Evolutionary conservation across 768 basidiomycete species (phyloP).

Genomic region (Astraeus odoratus): DNA sequence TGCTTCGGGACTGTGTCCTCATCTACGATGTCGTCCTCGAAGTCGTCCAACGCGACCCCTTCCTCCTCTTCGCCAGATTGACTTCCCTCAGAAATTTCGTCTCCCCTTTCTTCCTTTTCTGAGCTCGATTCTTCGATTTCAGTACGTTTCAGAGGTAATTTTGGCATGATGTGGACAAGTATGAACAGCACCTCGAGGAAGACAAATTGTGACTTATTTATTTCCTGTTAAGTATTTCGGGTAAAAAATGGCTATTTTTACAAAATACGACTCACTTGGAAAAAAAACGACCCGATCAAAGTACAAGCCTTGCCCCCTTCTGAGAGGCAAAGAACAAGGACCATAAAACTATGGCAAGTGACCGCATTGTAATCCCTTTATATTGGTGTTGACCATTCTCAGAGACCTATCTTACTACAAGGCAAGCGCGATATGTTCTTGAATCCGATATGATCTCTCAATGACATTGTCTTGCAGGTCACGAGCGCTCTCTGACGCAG

Average conservation of each 20-base stretch:
- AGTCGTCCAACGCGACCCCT: constrained; percentile 59
- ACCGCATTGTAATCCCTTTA: neutral
- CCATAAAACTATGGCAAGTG: constrained; percentile 1
- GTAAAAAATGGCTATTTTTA: too few species aligned
- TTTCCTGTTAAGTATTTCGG: too few species aligned
- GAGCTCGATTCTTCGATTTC: constrained; percentile 10
- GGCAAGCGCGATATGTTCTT: constrained; percentile 31
- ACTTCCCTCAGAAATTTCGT: constrained; percentile 18
- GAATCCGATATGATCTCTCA: constrained; percentile 1
- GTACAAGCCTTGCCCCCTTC: too few species aligned
- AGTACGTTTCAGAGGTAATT: constrained; percentile 6
- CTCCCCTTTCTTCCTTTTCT: neutral
- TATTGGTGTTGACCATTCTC: constrained; percentile 1
- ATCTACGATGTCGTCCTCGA: constrained; percentile 55
- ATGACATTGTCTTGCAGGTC: constrained; percentile 47
- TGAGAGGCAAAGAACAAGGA: too few species aligned
- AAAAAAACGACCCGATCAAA: too few species aligned
- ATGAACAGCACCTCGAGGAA: too few species aligned
- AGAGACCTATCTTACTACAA: constrained; percentile 75
- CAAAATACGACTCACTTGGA: too few species aligned
- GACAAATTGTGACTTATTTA: neutral
- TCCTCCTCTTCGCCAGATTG: constrained; percentile 22
- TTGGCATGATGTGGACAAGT: neutral
- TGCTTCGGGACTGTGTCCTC: constrained; percentile 77
- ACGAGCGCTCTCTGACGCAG: constrained; percentile 95